These are phyloP conservation scores for Sarocladium strictum DNA, from an alignment of 2,329 filamentous ascomycete genomes.

Conservation along the genomic window DNA sequence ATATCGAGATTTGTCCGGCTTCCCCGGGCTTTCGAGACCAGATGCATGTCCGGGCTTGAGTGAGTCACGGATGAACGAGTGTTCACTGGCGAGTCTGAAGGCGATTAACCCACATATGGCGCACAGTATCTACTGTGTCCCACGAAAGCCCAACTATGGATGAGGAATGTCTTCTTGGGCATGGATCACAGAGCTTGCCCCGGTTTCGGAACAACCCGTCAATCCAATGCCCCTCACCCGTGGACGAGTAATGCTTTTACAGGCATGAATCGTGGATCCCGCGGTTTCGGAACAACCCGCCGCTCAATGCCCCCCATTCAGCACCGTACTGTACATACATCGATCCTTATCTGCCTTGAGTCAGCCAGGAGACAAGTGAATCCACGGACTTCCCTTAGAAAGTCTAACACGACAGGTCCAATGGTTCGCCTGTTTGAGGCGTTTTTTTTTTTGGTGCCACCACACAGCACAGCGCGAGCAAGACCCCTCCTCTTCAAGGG, in stretches of 20 bases:
- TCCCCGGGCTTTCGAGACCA: background rate
- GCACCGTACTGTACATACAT: too few relatives aligned
- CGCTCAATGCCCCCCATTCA: background rate
- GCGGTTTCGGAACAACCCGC: constrained; percentile 4
- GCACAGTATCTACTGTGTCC: too few relatives aligned
- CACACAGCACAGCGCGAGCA: background rate
- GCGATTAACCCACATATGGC: too few relatives aligned
- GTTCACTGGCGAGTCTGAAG: too few relatives aligned
- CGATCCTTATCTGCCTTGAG: too few relatives aligned
- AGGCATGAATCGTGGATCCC: background rate
- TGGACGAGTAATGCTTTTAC: background rate
- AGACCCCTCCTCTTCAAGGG: background rate
- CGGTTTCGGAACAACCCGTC: constrained; percentile 6
- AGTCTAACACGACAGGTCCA: too few relatives aligned
- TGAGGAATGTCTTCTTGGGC: background rate
- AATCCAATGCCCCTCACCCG: background rate
- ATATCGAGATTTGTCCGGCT: background rate
- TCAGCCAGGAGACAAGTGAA: background rate
- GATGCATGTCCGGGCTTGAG: background rate
- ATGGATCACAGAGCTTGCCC: background rate
- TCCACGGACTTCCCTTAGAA: background rate
- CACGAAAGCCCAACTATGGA: background rate
- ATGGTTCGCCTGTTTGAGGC: too few relatives aligned
- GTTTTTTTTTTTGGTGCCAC: background rate
- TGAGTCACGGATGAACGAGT: background rate